A percentile compares a stretch with the other conserved stretches of the same genome.
Evolutionary conservation across 2,329 filamentous ascomycete species (phyloP).

Genomic region (Verticillium longisporum): DNA sequence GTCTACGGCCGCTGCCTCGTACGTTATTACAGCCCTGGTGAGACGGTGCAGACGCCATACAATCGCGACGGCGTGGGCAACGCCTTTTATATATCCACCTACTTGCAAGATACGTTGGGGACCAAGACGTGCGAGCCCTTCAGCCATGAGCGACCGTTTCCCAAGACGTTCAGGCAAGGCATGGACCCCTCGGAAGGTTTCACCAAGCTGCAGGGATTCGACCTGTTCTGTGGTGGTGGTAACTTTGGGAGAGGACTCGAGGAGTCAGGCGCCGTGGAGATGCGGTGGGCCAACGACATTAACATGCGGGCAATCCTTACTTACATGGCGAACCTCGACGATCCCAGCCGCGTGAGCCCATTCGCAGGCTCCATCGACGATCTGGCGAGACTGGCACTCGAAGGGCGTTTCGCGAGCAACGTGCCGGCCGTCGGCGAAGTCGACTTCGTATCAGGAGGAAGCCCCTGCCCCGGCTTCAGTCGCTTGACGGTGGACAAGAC

Average conservation of each 20-base stretch:
- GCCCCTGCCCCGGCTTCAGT: slow-evolving; percentile 74
- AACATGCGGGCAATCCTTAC: slow-evolving; percentile 59
- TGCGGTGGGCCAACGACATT: slow-evolving; percentile 64
- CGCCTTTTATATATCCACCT: slow-evolving; percentile 55
- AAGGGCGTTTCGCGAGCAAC: slow-evolving; percentile 34
- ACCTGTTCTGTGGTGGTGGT: slow-evolving; percentile 73
- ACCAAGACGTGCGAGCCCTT: not conserved
- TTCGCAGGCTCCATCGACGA: slow-evolving; percentile 70
- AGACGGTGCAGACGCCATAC: slow-evolving; percentile 56
- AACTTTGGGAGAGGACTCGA: slow-evolving; percentile 72
- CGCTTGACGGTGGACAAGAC: slow-evolving; percentile 50
- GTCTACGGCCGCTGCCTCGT: slow-evolving; percentile 55
- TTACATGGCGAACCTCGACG: slow-evolving; percentile 59
- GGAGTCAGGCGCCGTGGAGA: slow-evolving; percentile 59
- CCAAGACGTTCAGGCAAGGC: slow-evolving; percentile 42
- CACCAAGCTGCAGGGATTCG: slow-evolving; percentile 50
- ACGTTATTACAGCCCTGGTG: slow-evolving; percentile 38
- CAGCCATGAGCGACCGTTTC: slow-evolving; percentile 14
- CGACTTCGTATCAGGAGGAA: slow-evolving; percentile 64
- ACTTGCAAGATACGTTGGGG: slow-evolving; percentile 10
- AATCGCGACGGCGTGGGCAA: slow-evolving; percentile 58
- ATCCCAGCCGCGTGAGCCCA: slow-evolving; percentile 35
- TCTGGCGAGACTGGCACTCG: slow-evolving; percentile 48
- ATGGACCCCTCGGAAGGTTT: slow-evolving; percentile 35
- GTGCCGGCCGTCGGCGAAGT: slow-evolving; percentile 57